Base-by-base conservation (phyloP, 202 grass and related monocot genomes). In the Saccharum hybrid region DNA sequence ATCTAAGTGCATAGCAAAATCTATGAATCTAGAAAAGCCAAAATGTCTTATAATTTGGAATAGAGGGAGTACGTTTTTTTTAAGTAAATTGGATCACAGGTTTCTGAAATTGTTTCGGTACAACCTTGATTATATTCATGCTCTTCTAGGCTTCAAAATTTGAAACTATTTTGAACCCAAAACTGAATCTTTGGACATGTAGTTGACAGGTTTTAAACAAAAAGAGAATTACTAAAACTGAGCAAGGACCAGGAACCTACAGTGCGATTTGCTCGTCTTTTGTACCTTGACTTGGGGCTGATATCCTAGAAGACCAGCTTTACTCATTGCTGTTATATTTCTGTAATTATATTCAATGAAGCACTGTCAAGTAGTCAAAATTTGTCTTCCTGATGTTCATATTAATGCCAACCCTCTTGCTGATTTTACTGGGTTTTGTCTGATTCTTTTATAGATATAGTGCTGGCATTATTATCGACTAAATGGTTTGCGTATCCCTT, bases 391-490 rank as follows among this genome's bases (percentile, higher is more conserved):
- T 60, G 12, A 84, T 69, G 26, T 28, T 36, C 48, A 46, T 12
- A 39, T 37, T 9, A 81, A 11, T 81, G 14, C n/a, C 10, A 79
- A 34, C 41, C 40, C 40, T 67, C 31, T 28, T 6, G 9, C 63
- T 79, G 33, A 54, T 3, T 39, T 65, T 30, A 33, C 14, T 79
- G 9, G 41, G 54, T 39, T 71, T 64, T 11, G 10, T 63, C 31
- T 72, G 28, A 63, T 33, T 83, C 4, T 66, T 75, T 36, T 65
- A 48, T 13, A 49, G 19, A 31, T 78, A 21, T 43, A 77, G 61
- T 46, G 37, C 3, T 28, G 12, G 2, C 23, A 40, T 43, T 62
- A 10, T 78, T 61, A 40, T 49, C 4, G 0, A 62, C 4, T 78
- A 51, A 15, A 6, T 56, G 54, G n/a, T 56, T 75, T n/a, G 1